phyloP scores from a whole-genome alignment of 202 grass and related monocot species.

The Panicum hallii region DNA sequence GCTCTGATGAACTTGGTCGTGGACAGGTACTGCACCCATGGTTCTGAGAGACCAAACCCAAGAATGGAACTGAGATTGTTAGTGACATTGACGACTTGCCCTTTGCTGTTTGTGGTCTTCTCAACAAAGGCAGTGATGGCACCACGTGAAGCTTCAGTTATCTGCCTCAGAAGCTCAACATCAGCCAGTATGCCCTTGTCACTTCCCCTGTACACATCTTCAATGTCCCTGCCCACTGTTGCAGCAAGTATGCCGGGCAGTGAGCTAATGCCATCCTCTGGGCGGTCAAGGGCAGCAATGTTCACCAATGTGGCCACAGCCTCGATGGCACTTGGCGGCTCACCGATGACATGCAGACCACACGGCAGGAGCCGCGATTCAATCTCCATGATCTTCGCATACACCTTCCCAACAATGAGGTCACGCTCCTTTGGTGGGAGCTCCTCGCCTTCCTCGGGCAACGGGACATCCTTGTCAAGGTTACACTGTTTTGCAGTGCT shows the following conservation, averaged over 20 bases:
- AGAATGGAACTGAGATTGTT: conserved; percentile 76
- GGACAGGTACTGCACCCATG: conserved; percentile 92
- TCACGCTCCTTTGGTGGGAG: conserved; percentile 71
- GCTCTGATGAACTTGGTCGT: conserved; percentile 84
- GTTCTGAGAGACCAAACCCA: conserved; percentile 79
- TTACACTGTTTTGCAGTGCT: conserved; percentile 97
- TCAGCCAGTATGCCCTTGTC: conserved; percentile 90
- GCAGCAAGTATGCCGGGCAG: conserved; percentile 81
- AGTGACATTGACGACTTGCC: conserved; percentile 82
- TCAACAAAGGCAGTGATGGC: conserved; percentile 77
- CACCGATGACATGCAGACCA: conserved; percentile 96
- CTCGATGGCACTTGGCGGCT: conserved; percentile 90
- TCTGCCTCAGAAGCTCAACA: conserved; percentile 88
- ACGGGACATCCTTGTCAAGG: conserved; percentile 90
- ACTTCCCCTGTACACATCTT: conserved; percentile 90
- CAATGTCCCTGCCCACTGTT: conserved; percentile 82
- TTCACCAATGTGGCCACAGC: conserved; percentile 97
- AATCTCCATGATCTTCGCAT: conserved; percentile 98
- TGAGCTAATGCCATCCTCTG: conserved; percentile 74
- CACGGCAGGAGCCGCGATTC: conserved; percentile 91
- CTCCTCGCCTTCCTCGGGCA: conserved; percentile 91
- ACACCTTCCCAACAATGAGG: conserved; percentile 89
- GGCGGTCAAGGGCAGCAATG: conserved; percentile 90
- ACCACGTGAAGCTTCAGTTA: conserved; percentile 90
- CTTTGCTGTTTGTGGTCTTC: conserved; percentile 81